A percentile compares a stretch with the other conserved stretches of the same genome.
These are phyloP conservation scores for Purpureocillium lavendulum DNA, from an alignment of 2,329 filamentous ascomycete genomes.

Conservation along the genomic window DNA sequence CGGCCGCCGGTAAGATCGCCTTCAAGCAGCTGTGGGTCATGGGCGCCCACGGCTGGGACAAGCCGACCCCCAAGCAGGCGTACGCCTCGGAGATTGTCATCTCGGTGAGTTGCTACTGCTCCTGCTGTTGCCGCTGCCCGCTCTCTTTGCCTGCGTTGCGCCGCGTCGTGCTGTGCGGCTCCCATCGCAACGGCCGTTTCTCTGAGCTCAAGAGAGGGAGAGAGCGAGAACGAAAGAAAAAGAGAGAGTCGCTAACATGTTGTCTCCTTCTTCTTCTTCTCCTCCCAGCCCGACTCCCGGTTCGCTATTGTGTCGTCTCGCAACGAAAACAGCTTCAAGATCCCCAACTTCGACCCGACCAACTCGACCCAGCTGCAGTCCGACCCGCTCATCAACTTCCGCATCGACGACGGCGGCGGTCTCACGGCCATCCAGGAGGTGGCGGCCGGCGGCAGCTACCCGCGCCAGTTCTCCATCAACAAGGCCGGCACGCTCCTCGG, in stretches of 20 bases:
- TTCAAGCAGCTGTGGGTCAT: conserved; percentile 39
- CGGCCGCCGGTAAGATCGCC: conserved; percentile 23
- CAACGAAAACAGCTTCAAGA: conserved; percentile 45
- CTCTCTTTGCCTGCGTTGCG: neutral
- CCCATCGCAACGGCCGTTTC: too few relatives aligned
- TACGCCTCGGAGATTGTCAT: conserved; percentile 48
- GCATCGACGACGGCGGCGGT: conserved; percentile 42
- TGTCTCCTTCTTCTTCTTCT: neutral
- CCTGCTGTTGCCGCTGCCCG: neutral
- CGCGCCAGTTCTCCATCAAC: conserved; percentile 62
- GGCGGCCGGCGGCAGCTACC: conserved; percentile 56
- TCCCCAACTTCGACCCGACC: conserved; percentile 33
- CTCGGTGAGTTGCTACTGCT: conserved; percentile 52
- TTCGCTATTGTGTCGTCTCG: conserved; percentile 64
- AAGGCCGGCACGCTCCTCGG: conserved; percentile 54
- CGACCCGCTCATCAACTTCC: conserved; percentile 57
- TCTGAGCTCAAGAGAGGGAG: too few relatives aligned
- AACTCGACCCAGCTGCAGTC: conserved; percentile 40
- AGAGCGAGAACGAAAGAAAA: too few relatives aligned
- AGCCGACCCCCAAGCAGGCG: conserved; percentile 29
- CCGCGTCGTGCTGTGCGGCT: neutral
- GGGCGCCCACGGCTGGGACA: conserved; percentile 37
- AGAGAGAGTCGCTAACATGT: too few relatives aligned
- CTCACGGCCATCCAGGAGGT: conserved; percentile 48
- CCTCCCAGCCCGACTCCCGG: conserved; percentile 43